Percentiles rank a stretch among this genome's conserved stretches.
Evolutionary conservation across 2,329 filamentous ascomycete genomes (phyloP).

Genomic region (Leptographium wingfieldii): DNA sequence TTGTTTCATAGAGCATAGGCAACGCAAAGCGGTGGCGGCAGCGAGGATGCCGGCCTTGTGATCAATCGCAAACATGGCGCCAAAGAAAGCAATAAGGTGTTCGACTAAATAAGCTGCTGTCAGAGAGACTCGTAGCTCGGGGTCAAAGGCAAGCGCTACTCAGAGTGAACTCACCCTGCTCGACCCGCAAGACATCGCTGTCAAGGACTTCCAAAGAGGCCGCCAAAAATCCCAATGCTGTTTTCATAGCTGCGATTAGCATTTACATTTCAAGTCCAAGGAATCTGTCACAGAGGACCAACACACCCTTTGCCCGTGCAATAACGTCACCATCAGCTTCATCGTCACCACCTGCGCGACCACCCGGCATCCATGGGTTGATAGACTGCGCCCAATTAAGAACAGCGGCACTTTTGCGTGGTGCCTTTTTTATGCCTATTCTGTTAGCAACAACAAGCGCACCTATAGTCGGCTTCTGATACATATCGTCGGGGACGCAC

Average conservation of each 20-base stretch:
- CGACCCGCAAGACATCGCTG: slow-evolving; percentile 31
- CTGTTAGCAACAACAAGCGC: background rate
- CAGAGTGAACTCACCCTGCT: slow-evolving; percentile 28
- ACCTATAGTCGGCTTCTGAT: background rate
- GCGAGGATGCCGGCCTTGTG: slow-evolving; percentile 46
- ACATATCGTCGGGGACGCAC: slow-evolving; percentile 2
- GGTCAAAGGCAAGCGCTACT: background rate
- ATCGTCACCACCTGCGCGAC: background rate
- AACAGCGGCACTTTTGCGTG: slow-evolving; percentile 13
- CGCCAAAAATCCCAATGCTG: slow-evolving; percentile 45
- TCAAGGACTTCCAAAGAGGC: slow-evolving; percentile 37
- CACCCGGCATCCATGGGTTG: slow-evolving; percentile 23
- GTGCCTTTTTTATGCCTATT: slow-evolving; percentile 11
- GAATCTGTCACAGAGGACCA: background rate
- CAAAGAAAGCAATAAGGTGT: slow-evolving; percentile 36
- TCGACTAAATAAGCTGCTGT: slow-evolving; percentile 12
- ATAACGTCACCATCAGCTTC: slow-evolving; percentile 32
- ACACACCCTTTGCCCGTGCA: slow-evolving; percentile 35
- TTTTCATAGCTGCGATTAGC: background rate
- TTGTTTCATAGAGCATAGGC: slow-evolving; percentile 34
- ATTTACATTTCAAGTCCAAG: background rate
- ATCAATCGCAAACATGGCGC: slow-evolving; percentile 45
- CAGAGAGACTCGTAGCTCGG: background rate
- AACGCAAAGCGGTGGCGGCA: slow-evolving; percentile 37
- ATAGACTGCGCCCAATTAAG: slow-evolving; percentile 16